A percentile compares a stretch with the other conserved stretches of the same genome.
Evolutionary conservation across 129 eudicot species (phyloP).

Genomic region (Tanacetum coccineum): DNA sequence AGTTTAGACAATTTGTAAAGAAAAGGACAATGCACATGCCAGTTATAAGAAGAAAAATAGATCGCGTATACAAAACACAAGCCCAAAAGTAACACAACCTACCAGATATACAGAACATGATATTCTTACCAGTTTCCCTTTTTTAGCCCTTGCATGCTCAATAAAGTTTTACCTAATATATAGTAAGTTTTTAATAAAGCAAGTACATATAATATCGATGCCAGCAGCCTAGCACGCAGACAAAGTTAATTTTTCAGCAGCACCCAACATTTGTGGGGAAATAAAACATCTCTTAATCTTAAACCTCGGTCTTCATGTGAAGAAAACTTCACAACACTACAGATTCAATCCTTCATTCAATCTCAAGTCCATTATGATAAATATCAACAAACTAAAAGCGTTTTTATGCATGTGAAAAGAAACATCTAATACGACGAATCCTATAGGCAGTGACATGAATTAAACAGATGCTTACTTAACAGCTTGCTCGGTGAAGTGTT

Average conservation of each 20-base stretch:
- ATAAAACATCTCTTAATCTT: neutral
- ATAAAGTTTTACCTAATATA: neutral
- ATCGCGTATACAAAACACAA: too few species aligned
- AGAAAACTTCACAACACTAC: neutral
- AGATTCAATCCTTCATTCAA: neutral
- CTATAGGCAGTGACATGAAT: neutral
- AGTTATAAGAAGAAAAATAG: too few species aligned
- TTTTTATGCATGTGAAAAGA: neutral
- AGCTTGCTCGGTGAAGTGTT: conserved; percentile 78
- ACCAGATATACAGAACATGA: neutral
- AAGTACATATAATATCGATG: neutral
- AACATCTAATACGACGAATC: neutral
- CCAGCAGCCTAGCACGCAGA: too few species aligned
- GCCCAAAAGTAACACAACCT: neutral
- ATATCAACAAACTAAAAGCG: neutral
- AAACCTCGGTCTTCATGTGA: neutral
- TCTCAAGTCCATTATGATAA: neutral
- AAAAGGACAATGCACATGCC: too few species aligned
- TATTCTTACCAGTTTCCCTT: neutral
- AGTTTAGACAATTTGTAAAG: too few species aligned
- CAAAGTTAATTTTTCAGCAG: too few species aligned
- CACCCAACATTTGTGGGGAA: neutral
- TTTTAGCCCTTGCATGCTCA: neutral
- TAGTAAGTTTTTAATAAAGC: neutral
- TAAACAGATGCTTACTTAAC: conserved; percentile 47